A percentile compares a stretch with the other conserved stretches of the same genome.
phyloP scores from a whole-genome alignment of 352 stramenopile genomes.

The Thraustochytrium striatum region DNA sequence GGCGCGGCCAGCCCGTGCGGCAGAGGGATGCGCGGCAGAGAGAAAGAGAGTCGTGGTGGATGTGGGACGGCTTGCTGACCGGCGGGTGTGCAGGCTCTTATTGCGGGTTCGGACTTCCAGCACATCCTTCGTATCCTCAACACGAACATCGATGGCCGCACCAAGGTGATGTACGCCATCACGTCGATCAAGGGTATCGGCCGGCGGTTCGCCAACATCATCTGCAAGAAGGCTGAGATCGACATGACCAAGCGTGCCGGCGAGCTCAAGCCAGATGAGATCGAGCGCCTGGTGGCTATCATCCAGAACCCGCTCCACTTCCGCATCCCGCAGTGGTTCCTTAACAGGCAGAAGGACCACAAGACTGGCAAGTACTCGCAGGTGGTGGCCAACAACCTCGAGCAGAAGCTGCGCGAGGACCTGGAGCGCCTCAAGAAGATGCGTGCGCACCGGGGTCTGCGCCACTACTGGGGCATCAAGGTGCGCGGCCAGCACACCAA shows the following conservation, averaged over 20 bases:
- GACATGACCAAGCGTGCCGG: conserved; percentile 90
- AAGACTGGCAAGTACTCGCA: conserved; percentile 99
- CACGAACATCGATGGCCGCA: conserved; percentile 95
- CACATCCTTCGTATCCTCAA: conserved; percentile 99
- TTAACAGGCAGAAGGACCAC: conserved; percentile 99
- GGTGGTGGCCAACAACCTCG: conserved; percentile 95
- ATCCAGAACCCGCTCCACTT: conserved; percentile 99
- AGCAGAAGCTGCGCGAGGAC: conserved; percentile 97
- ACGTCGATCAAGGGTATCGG: conserved; percentile 87
- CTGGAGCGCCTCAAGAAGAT: conserved; percentile 99
- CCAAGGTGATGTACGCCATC: conserved; percentile 79
- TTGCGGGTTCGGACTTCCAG: conserved; percentile 84
- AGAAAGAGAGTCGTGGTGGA: not conserved
- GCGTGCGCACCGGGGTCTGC: conserved; percentile 96
- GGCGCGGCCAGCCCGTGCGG: not conserved
- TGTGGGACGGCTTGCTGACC: not conserved
- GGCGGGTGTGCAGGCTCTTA: conserved; percentile 20
- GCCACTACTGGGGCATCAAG: conserved; percentile 99
- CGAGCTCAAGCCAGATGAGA: conserved; percentile 78
- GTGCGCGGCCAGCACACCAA: conserved; percentile 99
- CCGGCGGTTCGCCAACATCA: conserved; percentile 80
- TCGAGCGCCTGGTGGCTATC: conserved; percentile 98
- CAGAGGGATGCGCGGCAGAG: not conserved
- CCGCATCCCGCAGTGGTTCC: conserved; percentile 99
- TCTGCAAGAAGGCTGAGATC: conserved; percentile 99